Conservation (phyloP, 305 asterid genomes). For the Fraxinus albicans region DNA sequence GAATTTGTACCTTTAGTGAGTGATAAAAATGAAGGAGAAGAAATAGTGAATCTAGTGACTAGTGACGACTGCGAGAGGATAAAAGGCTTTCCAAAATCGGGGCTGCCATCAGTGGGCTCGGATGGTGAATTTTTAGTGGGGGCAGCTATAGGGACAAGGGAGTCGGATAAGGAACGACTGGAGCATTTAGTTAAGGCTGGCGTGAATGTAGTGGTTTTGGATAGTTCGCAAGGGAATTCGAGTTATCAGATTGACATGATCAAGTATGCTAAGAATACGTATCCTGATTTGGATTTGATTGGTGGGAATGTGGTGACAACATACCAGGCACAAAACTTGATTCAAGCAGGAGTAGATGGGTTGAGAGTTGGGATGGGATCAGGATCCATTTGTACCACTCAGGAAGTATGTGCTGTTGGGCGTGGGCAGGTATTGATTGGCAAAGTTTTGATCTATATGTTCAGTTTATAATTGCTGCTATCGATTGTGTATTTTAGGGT, state of each 20-base stretch:
- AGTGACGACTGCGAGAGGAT: conserved; percentile 57
- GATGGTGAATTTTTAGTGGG: conserved; percentile 84
- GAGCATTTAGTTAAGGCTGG: conserved; percentile 90
- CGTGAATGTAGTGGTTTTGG: conserved; percentile 71
- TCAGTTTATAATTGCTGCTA: background rate
- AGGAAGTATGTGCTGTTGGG: conserved; percentile 97
- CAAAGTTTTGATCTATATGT: background rate
- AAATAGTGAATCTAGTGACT: conserved; percentile 61
- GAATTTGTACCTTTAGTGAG: conserved; percentile 64
- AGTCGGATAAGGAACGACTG: conserved; percentile 76
- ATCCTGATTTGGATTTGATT: conserved; percentile 74
- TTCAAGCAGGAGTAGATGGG: conserved; percentile 88
- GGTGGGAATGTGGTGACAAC: conserved; percentile 92
- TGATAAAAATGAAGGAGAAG: conserved; percentile 39
- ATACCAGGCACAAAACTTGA: conserved; percentile 87
- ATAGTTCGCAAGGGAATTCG: conserved; percentile 94
- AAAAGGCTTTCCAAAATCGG: conserved; percentile 68
- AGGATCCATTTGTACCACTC: conserved; percentile 97
- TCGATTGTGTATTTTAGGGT: background rate
- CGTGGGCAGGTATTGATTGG: conserved; percentile 79
- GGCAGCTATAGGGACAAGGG: conserved; percentile 88
- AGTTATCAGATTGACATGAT: conserved; percentile 86
- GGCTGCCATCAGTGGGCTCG: conserved; percentile 65
- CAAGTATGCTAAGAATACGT: conserved; percentile 64
- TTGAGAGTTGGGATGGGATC: conserved; percentile 99